A percentile compares a stretch with the other conserved stretches of the same genome.
phyloP scores from a whole-genome alignment of 305 asterid species.

The Vinca major region DNA sequence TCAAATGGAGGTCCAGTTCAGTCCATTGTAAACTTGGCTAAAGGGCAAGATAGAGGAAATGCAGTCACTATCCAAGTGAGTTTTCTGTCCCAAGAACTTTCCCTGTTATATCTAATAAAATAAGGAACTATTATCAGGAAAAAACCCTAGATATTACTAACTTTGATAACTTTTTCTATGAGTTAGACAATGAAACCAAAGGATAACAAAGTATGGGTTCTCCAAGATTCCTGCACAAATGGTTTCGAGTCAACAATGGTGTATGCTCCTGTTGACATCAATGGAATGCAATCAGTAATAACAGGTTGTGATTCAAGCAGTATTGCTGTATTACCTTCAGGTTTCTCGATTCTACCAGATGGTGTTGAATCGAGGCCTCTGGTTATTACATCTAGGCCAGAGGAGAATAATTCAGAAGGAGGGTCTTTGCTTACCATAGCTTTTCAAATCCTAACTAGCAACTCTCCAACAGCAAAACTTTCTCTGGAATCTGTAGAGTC shows the following conservation, averaged over 20 bases:
- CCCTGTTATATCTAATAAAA: not conserved
- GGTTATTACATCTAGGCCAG: slow-evolving; percentile 51
- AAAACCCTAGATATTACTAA: not conserved
- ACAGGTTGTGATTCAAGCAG: slow-evolving; percentile 77
- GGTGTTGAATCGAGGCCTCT: slow-evolving; percentile 57
- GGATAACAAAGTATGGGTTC: slow-evolving; percentile 47
- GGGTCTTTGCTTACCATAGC: slow-evolving; percentile 70
- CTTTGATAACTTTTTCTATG: slow-evolving; percentile 3
- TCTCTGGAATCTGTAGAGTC: slow-evolving; percentile 52
- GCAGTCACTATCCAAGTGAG: slow-evolving; percentile 64
- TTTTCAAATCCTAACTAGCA: slow-evolving; percentile 57
- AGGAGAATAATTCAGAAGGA: slow-evolving; percentile 61
- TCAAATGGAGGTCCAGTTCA: slow-evolving; percentile 45
- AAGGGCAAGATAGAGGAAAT: slow-evolving; percentile 76
- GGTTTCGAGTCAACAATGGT: slow-evolving; percentile 55
- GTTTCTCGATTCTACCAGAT: slow-evolving; percentile 75
- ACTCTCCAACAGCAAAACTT: slow-evolving; percentile 41
- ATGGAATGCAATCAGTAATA: slow-evolving; percentile 60
- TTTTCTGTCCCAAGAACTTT: not conserved
- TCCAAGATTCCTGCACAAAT: slow-evolving; percentile 66
- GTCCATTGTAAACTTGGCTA: slow-evolving; percentile 52
- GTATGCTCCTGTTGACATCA: slow-evolving; percentile 60
- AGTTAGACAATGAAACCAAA: slow-evolving; percentile 44
- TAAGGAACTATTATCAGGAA: not conserved
- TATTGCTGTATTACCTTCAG: slow-evolving; percentile 55